Evolutionary conservation across 179 eudicot species (phyloP).

Genomic region (Spinacia oleracea): DNA sequence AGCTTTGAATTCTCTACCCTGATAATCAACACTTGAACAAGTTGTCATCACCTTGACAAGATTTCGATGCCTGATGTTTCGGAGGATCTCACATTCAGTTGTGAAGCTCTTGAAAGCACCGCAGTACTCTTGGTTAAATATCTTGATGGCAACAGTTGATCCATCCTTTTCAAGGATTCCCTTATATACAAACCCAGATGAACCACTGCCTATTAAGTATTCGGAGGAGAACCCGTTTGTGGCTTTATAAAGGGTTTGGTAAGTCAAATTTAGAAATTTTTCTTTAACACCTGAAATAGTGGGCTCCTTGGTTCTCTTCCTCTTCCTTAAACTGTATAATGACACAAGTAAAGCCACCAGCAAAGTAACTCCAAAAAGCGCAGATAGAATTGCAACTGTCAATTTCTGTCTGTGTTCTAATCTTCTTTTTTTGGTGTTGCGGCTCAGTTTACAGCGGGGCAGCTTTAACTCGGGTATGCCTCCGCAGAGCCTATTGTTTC

Average conservation of each 20-base stretch:
- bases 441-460: constrained; percentile 5
- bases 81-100: constrained; percentile 32
- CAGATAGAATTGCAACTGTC: neutral
- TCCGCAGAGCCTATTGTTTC: constrained; percentile 32
- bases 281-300: neutral
- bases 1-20: constrained; percentile 40
- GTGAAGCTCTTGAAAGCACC: constrained; percentile 29
- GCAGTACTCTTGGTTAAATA: neutral
- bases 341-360: neutral
- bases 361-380: neutral
- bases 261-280: constrained; percentile 11
- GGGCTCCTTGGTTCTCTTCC: neutral
- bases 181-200: constrained; percentile 29
- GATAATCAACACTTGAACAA: constrained; percentile 34
- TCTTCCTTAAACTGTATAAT: neutral
- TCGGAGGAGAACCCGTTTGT: constrained; percentile 26
- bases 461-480: constrained; percentile 16
- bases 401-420: neutral
- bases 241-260: constrained; percentile 23
- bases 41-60: constrained; percentile 35
- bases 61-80: constrained; percentile 32
- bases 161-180: constrained; percentile 15
- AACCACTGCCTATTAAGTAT: constrained; percentile 20
- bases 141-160: constrained; percentile 11
- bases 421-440: neutral